These are phyloP conservation scores for Penicillium sp. DNA, from an alignment of 2,329 filamentous ascomycete genomes.

Conservation along the genomic window DNA sequence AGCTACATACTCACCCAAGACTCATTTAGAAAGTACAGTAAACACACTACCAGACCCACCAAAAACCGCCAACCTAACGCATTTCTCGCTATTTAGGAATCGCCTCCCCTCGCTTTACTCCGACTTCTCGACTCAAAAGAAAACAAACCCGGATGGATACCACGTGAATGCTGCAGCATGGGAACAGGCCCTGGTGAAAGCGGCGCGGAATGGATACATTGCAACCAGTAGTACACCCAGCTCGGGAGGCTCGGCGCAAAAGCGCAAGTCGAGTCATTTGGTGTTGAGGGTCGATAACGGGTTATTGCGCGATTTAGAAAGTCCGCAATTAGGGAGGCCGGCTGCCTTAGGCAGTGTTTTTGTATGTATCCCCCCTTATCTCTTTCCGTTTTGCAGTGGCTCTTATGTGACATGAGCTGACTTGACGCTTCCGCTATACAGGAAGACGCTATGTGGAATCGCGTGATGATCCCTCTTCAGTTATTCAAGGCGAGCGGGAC, in stretches of 20 bases:
- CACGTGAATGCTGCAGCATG: constrained; percentile 79
- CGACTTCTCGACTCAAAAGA: constrained; percentile 76
- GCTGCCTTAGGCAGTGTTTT: constrained; percentile 80
- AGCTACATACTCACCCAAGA: constrained; percentile 66
- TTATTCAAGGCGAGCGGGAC: constrained; percentile 69
- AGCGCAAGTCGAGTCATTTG: constrained; percentile 51
- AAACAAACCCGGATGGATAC: constrained; percentile 84
- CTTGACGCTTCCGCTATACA: constrained; percentile 24
- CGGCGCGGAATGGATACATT: constrained; percentile 67
- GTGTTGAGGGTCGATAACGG: constrained; percentile 61
- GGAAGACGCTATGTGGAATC: constrained; percentile 72
- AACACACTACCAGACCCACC: constrained; percentile 32
- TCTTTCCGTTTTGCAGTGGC: background rate
- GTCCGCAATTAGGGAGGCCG: constrained; percentile 78
- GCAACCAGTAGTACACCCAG: constrained; percentile 38
- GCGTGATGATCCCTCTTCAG: constrained; percentile 71
- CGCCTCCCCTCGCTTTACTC: constrained; percentile 87
- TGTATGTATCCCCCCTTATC: constrained; percentile 38
- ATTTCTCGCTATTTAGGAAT: constrained; percentile 55
- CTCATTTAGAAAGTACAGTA: constrained; percentile 61
- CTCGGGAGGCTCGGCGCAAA: constrained; percentile 4
- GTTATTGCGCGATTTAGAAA: constrained; percentile 73
- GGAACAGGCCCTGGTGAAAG: constrained; percentile 73
- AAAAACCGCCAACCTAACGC: background rate
- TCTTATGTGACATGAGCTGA: background rate